Percentiles rank a stretch among this genome's conserved stretches.
Evolutionary conservation across 768 basidiomycete species (phyloP).

Genomic region (Mycena kentingensis): DNA sequence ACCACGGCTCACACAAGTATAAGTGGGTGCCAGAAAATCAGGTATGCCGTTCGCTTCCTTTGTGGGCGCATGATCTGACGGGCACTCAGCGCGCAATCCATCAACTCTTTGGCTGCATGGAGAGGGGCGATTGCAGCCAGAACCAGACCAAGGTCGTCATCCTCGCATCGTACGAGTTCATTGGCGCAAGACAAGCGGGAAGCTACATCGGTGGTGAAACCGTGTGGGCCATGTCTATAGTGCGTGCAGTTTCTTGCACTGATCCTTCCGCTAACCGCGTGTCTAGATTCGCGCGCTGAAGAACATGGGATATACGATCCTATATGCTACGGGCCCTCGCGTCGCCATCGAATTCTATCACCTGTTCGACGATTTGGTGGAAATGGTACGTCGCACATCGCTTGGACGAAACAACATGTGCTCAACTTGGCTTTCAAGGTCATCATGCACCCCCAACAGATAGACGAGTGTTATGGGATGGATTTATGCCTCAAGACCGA

Average conservation of each 20-base stretch:
- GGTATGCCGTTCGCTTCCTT: too few relatives aligned
- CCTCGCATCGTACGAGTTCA: conserved; percentile 31
- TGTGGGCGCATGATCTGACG: too few relatives aligned
- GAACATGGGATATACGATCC: conserved; percentile 25
- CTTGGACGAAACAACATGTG: too few relatives aligned
- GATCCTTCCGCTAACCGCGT: neutral
- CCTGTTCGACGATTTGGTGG: conserved; percentile 35
- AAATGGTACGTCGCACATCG: too few relatives aligned
- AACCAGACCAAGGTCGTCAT: conserved; percentile 39
- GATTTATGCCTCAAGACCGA: conserved; percentile 30
- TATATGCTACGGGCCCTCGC: conserved; percentile 15
- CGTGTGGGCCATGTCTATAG: conserved; percentile 34
- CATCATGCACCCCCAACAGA: conserved; percentile 1
- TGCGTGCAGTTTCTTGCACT: conserved; percentile 9
- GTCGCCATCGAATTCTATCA: conserved; percentile 32
- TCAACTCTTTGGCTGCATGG: conserved; percentile 26
- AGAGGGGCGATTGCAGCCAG: conserved; percentile 28
- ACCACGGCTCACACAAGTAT: too few relatives aligned
- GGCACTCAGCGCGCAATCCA: neutral
- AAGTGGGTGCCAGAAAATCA: too few relatives aligned
- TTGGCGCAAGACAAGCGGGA: conserved; percentile 23
- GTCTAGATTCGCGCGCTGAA: conserved; percentile 27
- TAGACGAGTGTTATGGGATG: neutral
- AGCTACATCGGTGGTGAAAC: conserved; percentile 33
- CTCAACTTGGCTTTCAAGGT: too few relatives aligned